These are phyloP conservation scores for Fusarium sp. DNA, from an alignment of 2,329 filamentous ascomycete genomes.

Conservation along the genomic window DNA sequence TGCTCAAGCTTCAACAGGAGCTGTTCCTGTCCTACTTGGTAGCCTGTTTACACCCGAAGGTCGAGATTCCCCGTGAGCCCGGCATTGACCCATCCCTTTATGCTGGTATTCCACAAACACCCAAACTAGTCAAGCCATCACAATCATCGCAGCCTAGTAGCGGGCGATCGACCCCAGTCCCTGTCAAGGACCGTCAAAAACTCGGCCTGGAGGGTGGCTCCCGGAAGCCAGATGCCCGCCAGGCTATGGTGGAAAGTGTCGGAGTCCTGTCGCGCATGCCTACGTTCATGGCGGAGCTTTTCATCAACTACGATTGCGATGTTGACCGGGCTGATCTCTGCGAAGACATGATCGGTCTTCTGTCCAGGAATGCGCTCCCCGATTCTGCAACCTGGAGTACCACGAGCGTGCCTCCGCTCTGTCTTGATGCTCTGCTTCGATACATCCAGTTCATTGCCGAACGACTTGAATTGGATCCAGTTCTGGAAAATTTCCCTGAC, in stretches of 20 bases:
- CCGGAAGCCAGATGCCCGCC: conserved; percentile 91
- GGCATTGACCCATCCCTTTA: conserved; percentile 93
- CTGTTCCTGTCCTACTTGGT: conserved; percentile 94
- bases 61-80: conserved; percentile 90
- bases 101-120: conserved; percentile 90
- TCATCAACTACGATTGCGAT: conserved; percentile 98
- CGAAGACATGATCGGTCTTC: conserved; percentile 91
- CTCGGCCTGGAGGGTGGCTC: conserved; percentile 91
- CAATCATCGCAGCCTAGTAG: conserved; percentile 76
- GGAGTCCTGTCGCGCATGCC: conserved; percentile 92
- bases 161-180: conserved; percentile 88
- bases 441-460: conserved; percentile 94
- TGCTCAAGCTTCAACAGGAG: conserved; percentile 96
- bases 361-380: conserved; percentile 94
- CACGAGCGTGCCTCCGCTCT: conserved; percentile 94
- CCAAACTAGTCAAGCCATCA: conserved; percentile 83
- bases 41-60: conserved; percentile 90
- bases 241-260: conserved; percentile 98
- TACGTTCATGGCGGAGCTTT: conserved; percentile 93
- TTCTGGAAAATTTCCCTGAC: conserved; percentile 73
- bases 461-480: conserved; percentile 77
- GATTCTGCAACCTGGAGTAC: conserved; percentile 99
- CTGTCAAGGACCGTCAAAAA: conserved; percentile 91
- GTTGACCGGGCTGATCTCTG: conserved; percentile 91
- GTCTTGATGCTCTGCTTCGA: conserved; percentile 88